phyloP scores from a whole-genome alignment of 1,139 yeast species.

The Debaryomycetaceae sp. region DNA sequence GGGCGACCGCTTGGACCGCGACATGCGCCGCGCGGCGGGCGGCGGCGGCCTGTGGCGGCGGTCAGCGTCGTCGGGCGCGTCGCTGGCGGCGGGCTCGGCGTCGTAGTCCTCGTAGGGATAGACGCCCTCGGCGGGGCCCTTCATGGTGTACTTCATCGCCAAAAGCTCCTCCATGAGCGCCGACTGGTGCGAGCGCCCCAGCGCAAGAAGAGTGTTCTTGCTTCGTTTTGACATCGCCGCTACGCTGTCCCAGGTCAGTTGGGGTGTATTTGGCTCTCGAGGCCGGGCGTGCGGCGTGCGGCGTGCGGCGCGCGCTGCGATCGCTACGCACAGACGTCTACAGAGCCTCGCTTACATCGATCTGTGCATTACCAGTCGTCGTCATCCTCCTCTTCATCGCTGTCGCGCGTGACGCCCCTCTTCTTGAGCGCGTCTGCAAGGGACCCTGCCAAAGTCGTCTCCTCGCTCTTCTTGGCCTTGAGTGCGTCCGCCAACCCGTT shows the following conservation, averaged over 20 bases:
- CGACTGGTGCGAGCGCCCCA: conserved; percentile 6
- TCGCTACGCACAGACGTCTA: too few species aligned
- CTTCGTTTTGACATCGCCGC: conserved; percentile 9
- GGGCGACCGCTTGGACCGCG: conserved; percentile 5
- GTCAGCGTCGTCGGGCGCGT: too few species aligned
- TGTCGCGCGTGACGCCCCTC: conserved; percentile 72
- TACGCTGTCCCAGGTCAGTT: background rate
- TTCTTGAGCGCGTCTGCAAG: conserved; percentile 86
- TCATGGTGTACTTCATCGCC: conserved; percentile 35
- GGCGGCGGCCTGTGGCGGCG: too few species aligned
- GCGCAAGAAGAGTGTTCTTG: conserved; percentile 9
- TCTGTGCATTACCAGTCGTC: conserved; percentile 32
- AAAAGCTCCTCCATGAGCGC: conserved; percentile 25
- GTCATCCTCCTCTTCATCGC: conserved; percentile 74
- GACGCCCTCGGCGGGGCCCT: conserved; percentile 28
- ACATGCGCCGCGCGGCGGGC: background rate
- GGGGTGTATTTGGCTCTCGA: background rate
- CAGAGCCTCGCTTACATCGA: too few species aligned
- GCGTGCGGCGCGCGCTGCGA: too few species aligned
- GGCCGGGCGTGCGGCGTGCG: too few species aligned
- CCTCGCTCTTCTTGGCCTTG: conserved; percentile 62
- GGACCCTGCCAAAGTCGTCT: conserved; percentile 70
- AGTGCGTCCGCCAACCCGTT: conserved; percentile 74
- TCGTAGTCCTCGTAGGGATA: conserved; percentile 30
- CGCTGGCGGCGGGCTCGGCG: too few species aligned